Evolutionary conservation across 2,329 filamentous ascomycete genomes (phyloP), one percentile per base, ranked within the genome.

Genomic region (Myriosclerotinia duriaeana): DNA sequence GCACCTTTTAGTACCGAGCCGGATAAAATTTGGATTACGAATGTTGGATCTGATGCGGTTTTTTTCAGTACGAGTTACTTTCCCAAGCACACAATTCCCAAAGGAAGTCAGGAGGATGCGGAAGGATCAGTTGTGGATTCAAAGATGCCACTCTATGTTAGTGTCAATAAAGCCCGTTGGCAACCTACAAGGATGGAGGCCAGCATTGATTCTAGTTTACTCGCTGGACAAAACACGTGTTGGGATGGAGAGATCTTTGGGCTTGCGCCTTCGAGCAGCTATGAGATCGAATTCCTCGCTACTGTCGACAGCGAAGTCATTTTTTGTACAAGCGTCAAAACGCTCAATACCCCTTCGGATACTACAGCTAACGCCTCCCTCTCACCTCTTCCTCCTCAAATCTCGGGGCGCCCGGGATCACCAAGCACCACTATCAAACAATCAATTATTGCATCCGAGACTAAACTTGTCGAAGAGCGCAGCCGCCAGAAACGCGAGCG

Each of bases 131-230:
- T 84, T 3, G 84, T 90, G 64, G 88, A 92, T 76, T 83, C 81
- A 68, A 83, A 85, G 44, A 93, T 92, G 76, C 91, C 90, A 6
- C 93, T 93, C 75, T 92, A 87, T 75, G 89, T 93, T 65, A 84
- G 87, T 70, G 85, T 94, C 71, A 93, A 94, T 77, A 88, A 91
- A 61, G 89, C 90, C 12, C 84, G 87, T 68, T 94, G 91, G 91
- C 90, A 90, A 74, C 90, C 90, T 1, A 91, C 89, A 14, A 84
- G 89, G 71, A 92, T 93, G 74, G 84, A 84, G 67, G 80, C 83
- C 40, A 78, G 84, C 66, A 75, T 77, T 59, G 71, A 78, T 64
- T 71, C 76, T 53, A 78, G 72, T 22, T 65, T 70, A 40, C 53
- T 67, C 71, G 62, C 71, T 71, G 75, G 78, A 72, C 72, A 82